These are phyloP conservation scores for Arthroderma sp. DNA, from an alignment of 2,329 filamentous ascomycete genomes.

Conservation along the genomic window DNA sequence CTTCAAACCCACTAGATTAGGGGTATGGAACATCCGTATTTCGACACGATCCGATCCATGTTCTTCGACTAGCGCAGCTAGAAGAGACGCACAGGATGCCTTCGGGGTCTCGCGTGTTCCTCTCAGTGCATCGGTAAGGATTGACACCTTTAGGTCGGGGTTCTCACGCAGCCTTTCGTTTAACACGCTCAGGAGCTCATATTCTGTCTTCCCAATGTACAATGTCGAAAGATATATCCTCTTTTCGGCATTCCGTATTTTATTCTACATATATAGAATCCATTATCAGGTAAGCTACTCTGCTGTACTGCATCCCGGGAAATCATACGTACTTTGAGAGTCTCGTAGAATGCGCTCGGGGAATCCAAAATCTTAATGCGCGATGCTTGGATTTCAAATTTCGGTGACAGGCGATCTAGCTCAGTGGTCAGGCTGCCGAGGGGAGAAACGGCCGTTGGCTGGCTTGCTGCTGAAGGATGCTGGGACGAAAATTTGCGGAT, in stretches of 20 bases:
- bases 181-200: conserved; percentile 71
- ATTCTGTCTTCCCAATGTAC: conserved; percentile 88
- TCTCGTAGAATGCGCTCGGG: conserved; percentile 81
- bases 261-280: conserved; percentile 40
- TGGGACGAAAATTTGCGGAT: conserved; percentile 27
- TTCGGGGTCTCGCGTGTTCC: conserved; percentile 82
- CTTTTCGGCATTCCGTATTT: conserved; percentile 64
- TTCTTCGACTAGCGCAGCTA: conserved; percentile 69
- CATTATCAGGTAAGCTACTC: conserved; percentile 3
- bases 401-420: conserved; percentile 78
- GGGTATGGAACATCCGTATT: conserved; percentile 95
- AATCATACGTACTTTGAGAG: conserved; percentile 54
- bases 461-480: conserved; percentile 15
- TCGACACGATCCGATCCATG: conserved; percentile 78
- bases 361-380: conserved; percentile 67
- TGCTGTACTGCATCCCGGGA: neutral
- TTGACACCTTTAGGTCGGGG: conserved; percentile 64
- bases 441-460: conserved; percentile 26
- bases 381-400: conserved; percentile 71
- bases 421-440: conserved; percentile 54
- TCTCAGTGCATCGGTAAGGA: conserved; percentile 80
- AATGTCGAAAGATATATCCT: conserved; percentile 89
- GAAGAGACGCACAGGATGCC: conserved; percentile 73
- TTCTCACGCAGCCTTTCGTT: conserved; percentile 62
- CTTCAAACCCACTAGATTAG: conserved; percentile 74